Evolutionary conservation across 2,329 filamentous ascomycete species (phyloP).

Genomic region (Neopestalotiopsis sp.): DNA sequence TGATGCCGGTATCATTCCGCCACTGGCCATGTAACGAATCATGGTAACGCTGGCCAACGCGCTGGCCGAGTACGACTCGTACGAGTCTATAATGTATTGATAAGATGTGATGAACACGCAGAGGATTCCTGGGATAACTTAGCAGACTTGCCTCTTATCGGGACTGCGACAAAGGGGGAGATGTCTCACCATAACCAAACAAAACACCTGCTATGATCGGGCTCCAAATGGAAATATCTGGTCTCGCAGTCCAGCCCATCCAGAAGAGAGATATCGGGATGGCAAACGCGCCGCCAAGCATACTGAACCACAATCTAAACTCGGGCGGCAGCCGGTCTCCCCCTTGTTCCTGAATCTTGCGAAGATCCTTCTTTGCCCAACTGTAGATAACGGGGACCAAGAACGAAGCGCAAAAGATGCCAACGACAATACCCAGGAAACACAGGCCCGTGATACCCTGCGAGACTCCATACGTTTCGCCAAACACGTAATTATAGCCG

Average conservation of each 20-base stretch:
- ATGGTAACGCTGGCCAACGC: slow-evolving; percentile 49
- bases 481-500: slow-evolving; percentile 53
- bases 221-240: slow-evolving; percentile 35
- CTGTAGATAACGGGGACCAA: slow-evolving; percentile 35
- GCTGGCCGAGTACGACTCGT: slow-evolving; percentile 45
- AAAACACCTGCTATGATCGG: slow-evolving; percentile 43
- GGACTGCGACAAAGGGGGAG: background rate
- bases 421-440: slow-evolving; percentile 46
- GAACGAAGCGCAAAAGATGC: slow-evolving; percentile 36
- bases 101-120: slow-evolving; percentile 48
- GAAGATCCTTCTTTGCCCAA: slow-evolving; percentile 30
- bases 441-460: slow-evolving; percentile 44
- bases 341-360: slow-evolving; percentile 10
- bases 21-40: slow-evolving; percentile 44
- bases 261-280: slow-evolving; percentile 50
- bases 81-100: slow-evolving; percentile 55
- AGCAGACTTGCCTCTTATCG: background rate
- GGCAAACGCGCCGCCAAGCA: slow-evolving; percentile 43
- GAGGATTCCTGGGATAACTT: slow-evolving; percentile 33
- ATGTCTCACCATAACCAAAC: slow-evolving; percentile 43
- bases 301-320: slow-evolving; percentile 42
- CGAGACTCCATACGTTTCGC: slow-evolving; percentile 42
- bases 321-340: slow-evolving; percentile 33
- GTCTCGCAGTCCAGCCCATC: slow-evolving; percentile 50
- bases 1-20: slow-evolving; percentile 37